Base-by-base conservation (phyloP, 208 protist genomes). In the Trypanosoma theileri region DNA sequence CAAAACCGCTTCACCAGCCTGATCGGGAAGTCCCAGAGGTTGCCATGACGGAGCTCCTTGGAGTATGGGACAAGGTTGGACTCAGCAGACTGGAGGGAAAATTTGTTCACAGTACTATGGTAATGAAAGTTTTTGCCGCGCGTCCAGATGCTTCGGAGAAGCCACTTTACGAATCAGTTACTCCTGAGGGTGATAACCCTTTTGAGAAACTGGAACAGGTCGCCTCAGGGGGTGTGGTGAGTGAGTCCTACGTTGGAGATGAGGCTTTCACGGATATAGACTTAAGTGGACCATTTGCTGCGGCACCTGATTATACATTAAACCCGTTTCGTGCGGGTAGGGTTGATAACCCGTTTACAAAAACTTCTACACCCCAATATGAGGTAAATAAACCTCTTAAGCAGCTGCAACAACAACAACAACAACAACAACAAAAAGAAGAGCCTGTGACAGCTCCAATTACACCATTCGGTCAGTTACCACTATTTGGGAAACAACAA, bases 101-200 rank as follows among this genome's bases (percentile, higher is more conserved):
- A 17, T 96, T 96, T 77, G 71, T 94, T 57, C 91, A 94, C 76
- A 96, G 91, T 64, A 92, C 81, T 13, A 94, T 94, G 91, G 76
- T 96, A 40, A 84, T 94, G 79, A 89, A 86, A 26, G 88, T 96
- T 19, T 92, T 90, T 68, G 91, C 91, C 4, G 88, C 83, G 11
- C 77, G 61, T 21, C 78, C 81, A 14, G 75, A 79, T 10, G 80
- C 74, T 31, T 59, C 75, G 41, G 69, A 64, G 12, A 78, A 83
- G 62, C 70, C 73, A 3, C 69, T 84, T 53, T 91, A 91, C 59
- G 80, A 80, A 17, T 51, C 63, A 26, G 44, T 88, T 19, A 72
- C 51, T 52, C 75, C 78, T 8, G 63, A 88, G 42, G 84, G 80
- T 7, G 72, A 81, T 41, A 89, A 87, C 58, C 84, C 81, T 10